Evolutionary conservation across 1,284 basidiomycete species (phyloP), one percentile per base, ranked within the genome.

Genomic region (Ceratobasidium sp.): DNA sequence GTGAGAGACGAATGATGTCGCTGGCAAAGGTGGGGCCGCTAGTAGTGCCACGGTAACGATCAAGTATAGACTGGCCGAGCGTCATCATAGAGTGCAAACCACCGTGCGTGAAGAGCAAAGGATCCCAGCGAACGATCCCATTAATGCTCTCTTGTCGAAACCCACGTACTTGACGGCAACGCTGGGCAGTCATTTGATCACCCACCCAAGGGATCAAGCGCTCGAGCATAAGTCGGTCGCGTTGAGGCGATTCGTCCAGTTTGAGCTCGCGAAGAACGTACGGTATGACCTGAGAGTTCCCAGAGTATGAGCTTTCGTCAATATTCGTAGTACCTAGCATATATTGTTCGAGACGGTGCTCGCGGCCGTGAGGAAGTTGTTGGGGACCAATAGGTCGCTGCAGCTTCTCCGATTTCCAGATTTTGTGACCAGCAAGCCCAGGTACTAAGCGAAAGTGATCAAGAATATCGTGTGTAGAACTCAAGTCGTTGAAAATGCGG

Each of bases 301-400:
- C 65, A 17, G 65, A 67, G 65, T 67, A 67, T 15, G 44, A 49
- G 7, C 25, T 34, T 34, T 67, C 46, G 4, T 67, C 46, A 34
- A 67, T 67, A 22, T 51, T 67, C 34, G 17, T 34, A 11, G 25
- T 67, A 40, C 44, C 44, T 8, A 67, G 25, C 65, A 67, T 67
- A 34, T 15, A 67, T 34, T 67, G 65, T 22, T 52, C 29, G 9
- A 67, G 15, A 5, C 44, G 43, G 15, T 46, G 46, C 9, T 67
- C 46, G 4, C 7, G 65, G 17, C 64, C 65, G n/a, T 51, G 46
- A 15, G 65, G 65, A 2, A 46, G 46, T 17, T 67, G 65, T 29
- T 67, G 43, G 32, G 65, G 46, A 7, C 65, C 65, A 67, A 34
- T 34, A 2, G 46, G 65, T 5, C 46, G 25, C 49, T 51, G 9